Percentiles rank a stretch among this genome's conserved stretches.
These are phyloP conservation scores for Peronosclerospora sorghi DNA, from an alignment of 352 stramenopile species.

Conservation along the genomic window DNA sequence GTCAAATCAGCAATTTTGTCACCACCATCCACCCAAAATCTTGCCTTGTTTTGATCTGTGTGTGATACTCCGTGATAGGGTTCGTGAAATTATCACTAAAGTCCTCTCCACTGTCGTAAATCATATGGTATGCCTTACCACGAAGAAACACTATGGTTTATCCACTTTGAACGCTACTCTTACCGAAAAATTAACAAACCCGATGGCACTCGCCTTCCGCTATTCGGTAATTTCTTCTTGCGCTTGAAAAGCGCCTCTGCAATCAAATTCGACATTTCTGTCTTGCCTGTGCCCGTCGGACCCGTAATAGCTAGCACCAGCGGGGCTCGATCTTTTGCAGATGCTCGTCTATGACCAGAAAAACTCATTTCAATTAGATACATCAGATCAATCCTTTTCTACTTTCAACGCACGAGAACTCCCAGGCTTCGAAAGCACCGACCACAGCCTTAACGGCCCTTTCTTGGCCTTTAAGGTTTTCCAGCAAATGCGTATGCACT, in stretches of 20 bases:
- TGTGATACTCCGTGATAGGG: conserved; percentile 74
- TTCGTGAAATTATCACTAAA: conserved; percentile 81
- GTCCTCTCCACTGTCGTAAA: conserved; percentile 50
- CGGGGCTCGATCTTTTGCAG: conserved; percentile 47
- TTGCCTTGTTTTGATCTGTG: conserved; percentile 71
- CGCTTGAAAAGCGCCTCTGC: conserved; percentile 76
- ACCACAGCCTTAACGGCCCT: conserved; percentile 53
- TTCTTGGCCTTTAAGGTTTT: conserved; percentile 56
- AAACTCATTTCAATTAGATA: neutral
- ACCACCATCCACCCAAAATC: neutral
- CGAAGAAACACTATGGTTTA: neutral
- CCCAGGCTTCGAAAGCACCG: conserved; percentile 64
- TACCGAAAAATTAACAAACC: conserved; percentile 75
- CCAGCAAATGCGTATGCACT: conserved; percentile 38
- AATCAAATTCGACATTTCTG: conserved; percentile 78
- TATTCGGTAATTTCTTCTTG: conserved; percentile 58
- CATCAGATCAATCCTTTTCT: no score
- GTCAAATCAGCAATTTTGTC: neutral
- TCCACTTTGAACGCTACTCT: neutral
- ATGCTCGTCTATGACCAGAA: conserved; percentile 11
- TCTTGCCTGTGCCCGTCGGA: conserved; percentile 86
- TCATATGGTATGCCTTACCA: conserved; percentile 1
- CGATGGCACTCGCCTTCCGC: conserved; percentile 48
- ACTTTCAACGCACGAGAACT: conserved; percentile 56
- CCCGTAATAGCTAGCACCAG: conserved; percentile 84